Base-by-base conservation (phyloP, 768 basidiomycete genomes). In the Boletus reticuloceps region DNA sequence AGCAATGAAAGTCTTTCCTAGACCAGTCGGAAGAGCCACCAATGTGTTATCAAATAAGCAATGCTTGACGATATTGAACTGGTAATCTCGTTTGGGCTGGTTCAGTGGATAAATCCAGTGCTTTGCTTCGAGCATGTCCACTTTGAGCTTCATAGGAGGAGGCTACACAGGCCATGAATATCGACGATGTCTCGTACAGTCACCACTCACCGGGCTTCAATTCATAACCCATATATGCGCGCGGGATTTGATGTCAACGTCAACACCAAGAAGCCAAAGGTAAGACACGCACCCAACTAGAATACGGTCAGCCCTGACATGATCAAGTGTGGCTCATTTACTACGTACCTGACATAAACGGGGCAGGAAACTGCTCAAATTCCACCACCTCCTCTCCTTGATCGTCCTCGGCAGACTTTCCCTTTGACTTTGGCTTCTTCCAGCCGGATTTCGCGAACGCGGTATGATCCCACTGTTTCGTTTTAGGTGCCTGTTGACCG, bases 1-100 rank as follows among this genome's bases (percentile, higher is more conserved):
- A 5, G 97, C 97, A 56, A 99, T 89, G 64, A 99, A 98, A 0
- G 97, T 99, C 74, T 99, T 99, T 16, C 97, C 97, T 13, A 98
- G 75, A 43, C 97, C 97, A 1, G 97, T 99, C 2, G 97, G 97
- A 14, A 99, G 75, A 1, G 94, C 89, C 29, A 98, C 94, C 9
- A 99, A 81, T 8, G 92, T 91, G 66, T 99, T 98, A 25, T 98
- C 90, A 64, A 90, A 93, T 22, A 99, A 78, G 62, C 86, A 89
- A 31, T 83, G 79, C 64, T 80, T 85, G 54, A 93, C 88, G 55
- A 99, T 98, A 55, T 97, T 96, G 68, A 81, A 95, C 63, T 99
- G 97, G 65, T 98, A 99, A 61, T 91, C 89, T 58, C 97, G 88
- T 62, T 91, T 89, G 1, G 88, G 83, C 34, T 82, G 79, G 67